phyloP scores from a whole-genome alignment of 306 rosid genomes.

The Oemleria cerasiformis region DNA sequence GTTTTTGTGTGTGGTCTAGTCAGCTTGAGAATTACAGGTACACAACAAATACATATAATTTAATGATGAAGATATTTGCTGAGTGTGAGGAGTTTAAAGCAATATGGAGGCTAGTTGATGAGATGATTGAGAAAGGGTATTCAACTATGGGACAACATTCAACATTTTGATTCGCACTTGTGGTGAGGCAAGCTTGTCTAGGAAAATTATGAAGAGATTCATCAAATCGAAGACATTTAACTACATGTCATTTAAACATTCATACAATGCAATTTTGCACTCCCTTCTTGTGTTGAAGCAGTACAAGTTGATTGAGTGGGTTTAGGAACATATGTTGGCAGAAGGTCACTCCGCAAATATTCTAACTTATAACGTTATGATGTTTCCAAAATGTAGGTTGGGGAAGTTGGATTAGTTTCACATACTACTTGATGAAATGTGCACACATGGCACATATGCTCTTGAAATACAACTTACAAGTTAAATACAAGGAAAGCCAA shows the following conservation, averaged over 20 bases:
- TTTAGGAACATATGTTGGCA: slow-evolving; percentile 72
- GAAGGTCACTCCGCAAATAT: slow-evolving; percentile 65
- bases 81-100: slow-evolving; percentile 84
- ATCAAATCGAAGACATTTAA: slow-evolving; percentile 74
- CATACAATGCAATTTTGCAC: slow-evolving; percentile 75
- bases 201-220: slow-evolving; percentile 64
- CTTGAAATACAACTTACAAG: too few relatives aligned
- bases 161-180: slow-evolving; percentile 73
- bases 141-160: slow-evolving; percentile 67
- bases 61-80: slow-evolving; percentile 79
- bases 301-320: slow-evolving; percentile 91
- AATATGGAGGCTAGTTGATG: slow-evolving; percentile 80
- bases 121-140: slow-evolving; percentile 75
- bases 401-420: slow-evolving; percentile 80
- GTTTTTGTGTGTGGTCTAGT: slow-evolving; percentile 80
- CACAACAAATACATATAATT: slow-evolving; percentile 57
- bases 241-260: slow-evolving; percentile 73
- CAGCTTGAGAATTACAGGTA: slow-evolving; percentile 56
- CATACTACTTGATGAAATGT: slow-evolving; percentile 78
- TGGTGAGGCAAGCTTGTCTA: slow-evolving; percentile 76
- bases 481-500: too few relatives aligned
- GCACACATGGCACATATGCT: too few relatives aligned
- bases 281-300: slow-evolving; percentile 60
- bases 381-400: slow-evolving; percentile 78
- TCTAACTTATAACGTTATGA: slow-evolving; percentile 71